Percentiles rank a stretch among this genome's conserved stretches.
Conservation (phyloP, 441 rosid species). For the Syzygium malaccense region DNA sequence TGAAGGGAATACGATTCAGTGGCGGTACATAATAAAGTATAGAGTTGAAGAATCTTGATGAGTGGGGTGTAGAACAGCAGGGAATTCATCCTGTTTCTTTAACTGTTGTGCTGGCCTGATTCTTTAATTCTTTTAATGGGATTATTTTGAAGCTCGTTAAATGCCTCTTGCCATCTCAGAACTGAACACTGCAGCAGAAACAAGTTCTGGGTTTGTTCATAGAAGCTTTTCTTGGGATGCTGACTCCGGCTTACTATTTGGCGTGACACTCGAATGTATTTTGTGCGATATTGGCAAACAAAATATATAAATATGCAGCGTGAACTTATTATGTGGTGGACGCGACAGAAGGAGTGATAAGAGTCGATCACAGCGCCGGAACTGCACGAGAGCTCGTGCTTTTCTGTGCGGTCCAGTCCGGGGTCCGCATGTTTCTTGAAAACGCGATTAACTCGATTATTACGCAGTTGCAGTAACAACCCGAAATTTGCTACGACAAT, state of each 20-base stretch:
- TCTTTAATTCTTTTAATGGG: not conserved
- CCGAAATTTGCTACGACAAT: not conserved
- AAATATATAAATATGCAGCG: not conserved
- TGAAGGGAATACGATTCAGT: not conserved
- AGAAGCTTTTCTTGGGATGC: not conserved
- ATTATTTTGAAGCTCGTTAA: not conserved
- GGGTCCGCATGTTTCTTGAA: not conserved
- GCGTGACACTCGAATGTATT: not conserved
- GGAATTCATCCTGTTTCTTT: not conserved
- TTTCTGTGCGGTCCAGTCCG: not conserved
- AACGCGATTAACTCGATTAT: not conserved
- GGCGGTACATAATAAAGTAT: not conserved
- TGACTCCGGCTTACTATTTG: not conserved
- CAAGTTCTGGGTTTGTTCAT: not conserved
- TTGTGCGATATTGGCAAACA: not conserved
- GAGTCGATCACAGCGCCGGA: not conserved
- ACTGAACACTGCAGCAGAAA: not conserved
- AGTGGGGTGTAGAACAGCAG: not conserved
- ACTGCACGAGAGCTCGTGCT: not conserved
- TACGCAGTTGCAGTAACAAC: not conserved
- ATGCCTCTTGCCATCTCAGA: not conserved
- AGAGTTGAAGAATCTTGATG: not conserved
- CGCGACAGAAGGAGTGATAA: not conserved
- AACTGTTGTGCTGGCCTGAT: not conserved
- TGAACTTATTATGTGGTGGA: not conserved